phyloP scores from a whole-genome alignment of 2,329 filamentous ascomycete species.

The Dothistroma septosporum region DNA sequence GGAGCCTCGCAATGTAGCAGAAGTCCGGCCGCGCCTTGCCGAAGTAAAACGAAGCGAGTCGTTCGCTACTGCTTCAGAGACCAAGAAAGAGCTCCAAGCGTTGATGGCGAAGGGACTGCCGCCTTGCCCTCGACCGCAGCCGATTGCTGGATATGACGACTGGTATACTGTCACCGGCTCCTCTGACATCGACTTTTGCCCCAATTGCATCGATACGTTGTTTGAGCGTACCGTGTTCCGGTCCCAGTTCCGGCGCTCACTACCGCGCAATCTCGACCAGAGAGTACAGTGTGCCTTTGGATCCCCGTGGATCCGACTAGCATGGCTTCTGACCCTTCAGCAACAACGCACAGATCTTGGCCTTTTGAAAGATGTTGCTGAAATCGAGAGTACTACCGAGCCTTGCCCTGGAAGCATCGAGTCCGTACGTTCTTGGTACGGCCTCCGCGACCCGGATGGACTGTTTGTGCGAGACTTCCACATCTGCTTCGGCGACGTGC shows the following conservation, averaged over 20 bases:
- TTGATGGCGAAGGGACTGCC: conserved; percentile 48
- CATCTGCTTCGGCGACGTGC: conserved; percentile 70
- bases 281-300: conserved; percentile 74
- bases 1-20: conserved; percentile 7
- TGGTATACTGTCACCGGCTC: conserved; percentile 75
- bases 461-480: conserved; percentile 67
- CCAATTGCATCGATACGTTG: conserved; percentile 68
- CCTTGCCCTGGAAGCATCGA: conserved; percentile 57
- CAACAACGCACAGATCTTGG: conserved; percentile 62
- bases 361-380: conserved; percentile 65
- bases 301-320: conserved; percentile 75
- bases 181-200: conserved; percentile 74
- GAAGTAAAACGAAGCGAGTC: conserved; percentile 17
- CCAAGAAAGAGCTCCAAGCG: conserved; percentile 46
- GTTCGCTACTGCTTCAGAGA: conserved; percentile 25
- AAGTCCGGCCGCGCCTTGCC: conserved; percentile 11
- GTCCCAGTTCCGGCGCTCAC: conserved; percentile 60
- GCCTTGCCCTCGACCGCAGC: conserved; percentile 63
- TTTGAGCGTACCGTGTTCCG: conserved; percentile 66
- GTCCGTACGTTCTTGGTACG: conserved; percentile 66
- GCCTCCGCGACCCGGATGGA: conserved; percentile 65
- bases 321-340: conserved; percentile 75
- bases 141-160: conserved; percentile 62
- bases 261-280: conserved; percentile 54
- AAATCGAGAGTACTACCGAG: conserved; percentile 54